Conservation (phyloP, 805 yeast species). For the Hanseniaspora jakobsenii region DNA sequence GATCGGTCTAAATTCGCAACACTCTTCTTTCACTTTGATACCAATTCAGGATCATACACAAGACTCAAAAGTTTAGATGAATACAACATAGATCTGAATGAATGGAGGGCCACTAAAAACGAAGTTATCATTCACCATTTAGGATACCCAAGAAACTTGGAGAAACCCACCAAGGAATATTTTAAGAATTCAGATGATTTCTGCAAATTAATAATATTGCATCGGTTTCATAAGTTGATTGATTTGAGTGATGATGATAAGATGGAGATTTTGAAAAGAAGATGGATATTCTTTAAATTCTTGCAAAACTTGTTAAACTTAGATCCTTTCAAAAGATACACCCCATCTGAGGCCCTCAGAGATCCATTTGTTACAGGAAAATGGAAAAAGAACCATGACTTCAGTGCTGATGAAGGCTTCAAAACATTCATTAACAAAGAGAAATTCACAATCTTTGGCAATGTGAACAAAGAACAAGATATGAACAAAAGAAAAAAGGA, state of each 20-base stretch:
- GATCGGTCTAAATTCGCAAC: constrained; percentile 82
- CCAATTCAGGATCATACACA: constrained; percentile 20
- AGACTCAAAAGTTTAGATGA: constrained; percentile 39
- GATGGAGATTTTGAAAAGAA: constrained; percentile 53
- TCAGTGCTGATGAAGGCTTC: constrained; percentile 10
- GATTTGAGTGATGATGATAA: constrained; percentile 20
- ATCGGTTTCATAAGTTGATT: constrained; percentile 53
- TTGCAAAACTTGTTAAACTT: constrained; percentile 62
- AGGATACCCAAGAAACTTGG: constrained; percentile 27
- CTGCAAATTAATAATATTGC: constrained; percentile 63
- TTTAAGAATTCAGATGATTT: constrained; percentile 49
- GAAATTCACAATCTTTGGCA: not conserved
- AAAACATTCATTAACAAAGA: constrained; percentile 6
- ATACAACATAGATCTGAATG: constrained; percentile 31
- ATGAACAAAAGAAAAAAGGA: not conserved
- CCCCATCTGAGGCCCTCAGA: constrained; percentile 86
- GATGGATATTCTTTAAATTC: constrained; percentile 65
- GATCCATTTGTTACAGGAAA: constrained; percentile 71
- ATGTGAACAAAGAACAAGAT: not conserved
- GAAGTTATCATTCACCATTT: constrained; percentile 13
- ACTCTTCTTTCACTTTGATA: constrained; percentile 37
- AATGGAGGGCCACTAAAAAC: constrained; percentile 10
- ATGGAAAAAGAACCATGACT: constrained; percentile 7
- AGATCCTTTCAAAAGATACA: constrained; percentile 90
- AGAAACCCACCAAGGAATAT: constrained; percentile 75